Conservation (phyloP, 768 basidiomycete genomes). For the Hydnomerulius pinastri region DNA sequence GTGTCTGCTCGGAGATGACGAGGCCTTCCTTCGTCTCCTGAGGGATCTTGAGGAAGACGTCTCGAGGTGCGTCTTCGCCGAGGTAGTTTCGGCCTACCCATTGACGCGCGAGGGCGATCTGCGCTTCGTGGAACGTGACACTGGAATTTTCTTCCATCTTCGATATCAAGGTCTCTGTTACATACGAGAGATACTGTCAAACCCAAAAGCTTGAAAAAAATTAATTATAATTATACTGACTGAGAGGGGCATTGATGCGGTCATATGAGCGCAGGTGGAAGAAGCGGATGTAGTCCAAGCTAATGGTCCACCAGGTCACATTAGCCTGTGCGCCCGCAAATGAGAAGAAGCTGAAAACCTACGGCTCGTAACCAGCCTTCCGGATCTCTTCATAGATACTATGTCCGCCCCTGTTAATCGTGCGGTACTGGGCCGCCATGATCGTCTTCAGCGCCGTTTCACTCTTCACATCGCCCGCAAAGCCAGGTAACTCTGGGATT, state of each 20-base stretch:
- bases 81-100: slow-evolving; percentile 62
- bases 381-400: slow-evolving; percentile 86
- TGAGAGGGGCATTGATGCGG: slow-evolving; percentile 76
- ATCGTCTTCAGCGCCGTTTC: slow-evolving; percentile 71
- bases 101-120: slow-evolving; percentile 77
- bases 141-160: slow-evolving; percentile 75
- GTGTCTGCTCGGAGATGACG: slow-evolving; percentile 53
- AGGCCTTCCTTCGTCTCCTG: slow-evolving; percentile 51
- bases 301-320: slow-evolving; percentile 27
- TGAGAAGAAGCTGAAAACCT: slow-evolving; percentile 25
- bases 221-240: slow-evolving; percentile 37
- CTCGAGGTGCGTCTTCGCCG: slow-evolving; percentile 38
- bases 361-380: slow-evolving; percentile 80
- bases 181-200: not conserved
- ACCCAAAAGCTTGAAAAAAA: slow-evolving; percentile 25
- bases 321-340: not conserved
- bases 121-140: slow-evolving; percentile 81
- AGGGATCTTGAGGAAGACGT: slow-evolving; percentile 60
- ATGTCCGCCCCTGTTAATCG: slow-evolving; percentile 86
- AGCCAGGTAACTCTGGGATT: slow-evolving; percentile 91
- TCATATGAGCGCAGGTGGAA: slow-evolving; percentile 94
- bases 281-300: slow-evolving; percentile 85
- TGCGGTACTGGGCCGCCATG: slow-evolving; percentile 85
- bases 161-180: slow-evolving; percentile 51
- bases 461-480: slow-evolving; percentile 79